Evolutionary conservation across 78 protist species (phyloP), one percentile per base, ranked within the genome.

Genomic region (Dictyostelium capitatum): DNA sequence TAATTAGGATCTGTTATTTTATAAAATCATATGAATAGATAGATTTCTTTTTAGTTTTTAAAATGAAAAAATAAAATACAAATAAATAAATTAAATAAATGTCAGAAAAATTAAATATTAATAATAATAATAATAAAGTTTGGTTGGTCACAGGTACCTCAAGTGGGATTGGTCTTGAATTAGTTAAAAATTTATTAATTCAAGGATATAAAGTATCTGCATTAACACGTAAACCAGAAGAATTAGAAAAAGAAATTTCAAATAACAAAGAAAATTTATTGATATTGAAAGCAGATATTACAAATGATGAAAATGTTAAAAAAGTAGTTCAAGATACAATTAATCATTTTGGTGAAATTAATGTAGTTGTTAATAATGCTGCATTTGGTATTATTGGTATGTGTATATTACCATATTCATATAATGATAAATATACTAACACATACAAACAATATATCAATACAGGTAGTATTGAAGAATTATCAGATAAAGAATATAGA

Each of bases 281-380:
- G 28, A 41, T 54, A 0, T 57, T 19, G 23, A n/a, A 77, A 14
- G 47, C 56, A 17, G 92, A 87, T 51, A 57, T 87, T 12, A 23
- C 37, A 0, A 87, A 77, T 64, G 92, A 87, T 50, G 83, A 74
- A 12, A 59, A 64, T 77, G 67, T 87, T 2, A 30, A 77, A 50
- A 25, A 87, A 47, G 62, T 79, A 11, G 32, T 87, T 9, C 23
- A 23, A 30, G 19, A 74, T n/a, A 64, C 80, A 25, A 30, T 87
- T 10, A 53, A 14, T 5, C 32, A 17, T 6, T 87, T 87, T 62
- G 82, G 80, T 15, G 28, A 46, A 20, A 57, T 87, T 47, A 83
- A 87, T 64, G 83, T 87, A 6, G 77, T 87, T 57, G 92, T 87
- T 6, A 87, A 87, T 64, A 87, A 87, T 64, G 92, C 92, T 50